These are phyloP conservation scores for Fagopyrum tataricum DNA, from an alignment of 148 eudicot species.

Conservation along the genomic window DNA sequence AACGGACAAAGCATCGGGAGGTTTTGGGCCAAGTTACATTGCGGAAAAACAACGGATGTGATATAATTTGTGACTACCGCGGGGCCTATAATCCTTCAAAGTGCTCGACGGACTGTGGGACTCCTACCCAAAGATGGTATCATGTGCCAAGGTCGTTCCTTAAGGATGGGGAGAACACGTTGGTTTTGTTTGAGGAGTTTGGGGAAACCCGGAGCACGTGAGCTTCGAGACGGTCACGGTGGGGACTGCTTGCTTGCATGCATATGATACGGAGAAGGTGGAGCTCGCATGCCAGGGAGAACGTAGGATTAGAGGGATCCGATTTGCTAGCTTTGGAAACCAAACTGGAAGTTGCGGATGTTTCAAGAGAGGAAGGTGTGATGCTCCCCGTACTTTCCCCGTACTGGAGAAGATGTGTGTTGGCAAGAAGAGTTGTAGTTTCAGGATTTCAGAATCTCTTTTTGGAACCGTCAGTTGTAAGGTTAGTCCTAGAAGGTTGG, in stretches of 20 bases:
- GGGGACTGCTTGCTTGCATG: background rate
- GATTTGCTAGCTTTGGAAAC: slow-evolving; percentile 6
- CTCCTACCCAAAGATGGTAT: slow-evolving; percentile 5
- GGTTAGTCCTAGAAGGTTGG: background rate
- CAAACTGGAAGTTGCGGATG: background rate
- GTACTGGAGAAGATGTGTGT: background rate
- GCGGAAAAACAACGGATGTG: background rate
- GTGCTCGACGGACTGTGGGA: slow-evolving; percentile 7
- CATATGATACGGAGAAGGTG: background rate
- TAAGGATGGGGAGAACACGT: background rate
- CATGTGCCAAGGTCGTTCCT: background rate
- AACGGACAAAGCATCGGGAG: slow-evolving; percentile 35
- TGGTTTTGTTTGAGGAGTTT: slow-evolving; percentile 12
- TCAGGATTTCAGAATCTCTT: background rate
- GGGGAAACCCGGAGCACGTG: background rate
- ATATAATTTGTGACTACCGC: background rate
- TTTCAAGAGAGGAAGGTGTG: background rate
- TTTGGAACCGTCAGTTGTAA: background rate
- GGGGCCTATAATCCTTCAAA: background rate
- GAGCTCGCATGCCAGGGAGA: background rate
- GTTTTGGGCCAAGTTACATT: slow-evolving; percentile 26
- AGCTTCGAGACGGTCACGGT: background rate
- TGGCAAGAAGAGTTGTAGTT: slow-evolving; percentile 5
- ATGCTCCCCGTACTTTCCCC: background rate
- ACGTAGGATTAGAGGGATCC: background rate